A percentile compares a stretch with the other conserved stretches of the same genome.
These are phyloP conservation scores for Boechera stricta DNA, from an alignment of 345 rosid species.

Conservation along the genomic window DNA sequence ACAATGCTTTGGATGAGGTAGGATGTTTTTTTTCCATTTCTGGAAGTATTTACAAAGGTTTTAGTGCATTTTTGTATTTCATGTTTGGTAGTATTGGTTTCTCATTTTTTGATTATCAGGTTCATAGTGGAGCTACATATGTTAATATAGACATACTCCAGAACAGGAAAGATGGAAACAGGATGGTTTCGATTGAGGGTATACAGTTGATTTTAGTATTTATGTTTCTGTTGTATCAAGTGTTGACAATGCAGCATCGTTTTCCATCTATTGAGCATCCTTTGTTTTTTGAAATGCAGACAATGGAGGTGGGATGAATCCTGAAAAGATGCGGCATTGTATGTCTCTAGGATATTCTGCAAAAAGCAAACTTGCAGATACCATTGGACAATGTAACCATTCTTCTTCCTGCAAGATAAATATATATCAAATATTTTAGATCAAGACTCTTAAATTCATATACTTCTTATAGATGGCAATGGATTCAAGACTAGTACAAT, in stretches of 20 bases:
- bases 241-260: background rate
- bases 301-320: slow-evolving; percentile 96
- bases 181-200: slow-evolving; percentile 88
- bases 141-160: slow-evolving; percentile 67
- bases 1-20: slow-evolving; percentile 93
- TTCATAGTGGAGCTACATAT: slow-evolving; percentile 75
- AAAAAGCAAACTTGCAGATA: slow-evolving; percentile 77
- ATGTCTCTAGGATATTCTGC: slow-evolving; percentile 92
- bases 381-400: slow-evolving; percentile 82
- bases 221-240: background rate
- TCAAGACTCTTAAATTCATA: background rate
- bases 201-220: background rate
- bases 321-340: slow-evolving; percentile 83
- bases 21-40: background rate
- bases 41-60: background rate
- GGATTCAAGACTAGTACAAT: slow-evolving; percentile 98
- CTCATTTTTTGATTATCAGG: slow-evolving; percentile 47
- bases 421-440: background rate
- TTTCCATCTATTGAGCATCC: background rate
- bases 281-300: slow-evolving; percentile 53
- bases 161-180: slow-evolving; percentile 69
- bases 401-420: background rate
- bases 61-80: background rate
- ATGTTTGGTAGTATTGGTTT: slow-evolving; percentile 17
- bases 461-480: slow-evolving; percentile 72